Evolutionary conservation across 345 rosid species (phyloP).

Genomic region (Gossypium herbaceum): DNA sequence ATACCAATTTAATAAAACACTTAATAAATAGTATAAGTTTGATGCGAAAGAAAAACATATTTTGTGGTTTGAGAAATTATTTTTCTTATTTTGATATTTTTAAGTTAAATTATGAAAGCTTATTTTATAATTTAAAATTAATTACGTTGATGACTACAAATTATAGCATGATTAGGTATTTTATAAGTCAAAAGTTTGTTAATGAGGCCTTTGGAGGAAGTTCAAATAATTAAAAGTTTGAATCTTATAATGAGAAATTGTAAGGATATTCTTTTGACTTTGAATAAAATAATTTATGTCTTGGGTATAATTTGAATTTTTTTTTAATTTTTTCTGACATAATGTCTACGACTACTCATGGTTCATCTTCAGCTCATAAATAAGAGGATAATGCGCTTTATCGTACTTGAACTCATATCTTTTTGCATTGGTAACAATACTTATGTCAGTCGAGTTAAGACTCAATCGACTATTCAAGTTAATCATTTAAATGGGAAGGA

Average conservation of each 20-base stretch:
- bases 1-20: not conserved
- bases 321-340: not conserved
- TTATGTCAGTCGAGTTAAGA: no score
- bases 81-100: not conserved
- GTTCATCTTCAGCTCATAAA: fast-evolving
- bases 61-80: not conserved
- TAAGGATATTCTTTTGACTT: not conserved
- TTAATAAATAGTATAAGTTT: no score
- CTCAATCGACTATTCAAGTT: no score
- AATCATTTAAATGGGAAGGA: no score
- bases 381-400: no score
- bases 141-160: not conserved
- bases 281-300: not conserved
- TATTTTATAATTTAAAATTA: not conserved
- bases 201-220: not conserved
- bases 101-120: not conserved
- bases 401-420: fast-evolving
- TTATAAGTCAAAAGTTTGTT: not conserved
- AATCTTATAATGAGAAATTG: not conserved
- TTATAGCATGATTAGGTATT: not conserved
- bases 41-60: no score
- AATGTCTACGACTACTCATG: fast-evolving
- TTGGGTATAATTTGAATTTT: not conserved
- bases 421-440: fast-evolving
- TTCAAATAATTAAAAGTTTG: not conserved